Conservation (phyloP, 176 grass and related monocot species). For the sorghum (Sorghum bicolor) region DNA sequence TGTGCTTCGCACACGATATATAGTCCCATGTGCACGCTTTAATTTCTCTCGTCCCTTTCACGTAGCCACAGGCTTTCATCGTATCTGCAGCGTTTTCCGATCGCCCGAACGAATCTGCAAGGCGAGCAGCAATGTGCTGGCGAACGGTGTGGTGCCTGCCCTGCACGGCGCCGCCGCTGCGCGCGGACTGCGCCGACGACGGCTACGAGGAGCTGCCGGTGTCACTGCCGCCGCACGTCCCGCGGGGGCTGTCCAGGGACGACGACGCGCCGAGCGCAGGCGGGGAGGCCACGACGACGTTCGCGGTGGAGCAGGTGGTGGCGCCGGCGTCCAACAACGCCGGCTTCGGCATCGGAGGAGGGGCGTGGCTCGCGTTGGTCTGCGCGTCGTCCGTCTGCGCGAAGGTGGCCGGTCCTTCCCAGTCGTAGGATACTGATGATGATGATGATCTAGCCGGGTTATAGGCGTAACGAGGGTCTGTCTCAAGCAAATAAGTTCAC, state of each 20-base stretch:
- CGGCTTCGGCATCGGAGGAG: background rate
- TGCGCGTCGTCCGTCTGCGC: background rate
- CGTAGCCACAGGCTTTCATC: background rate
- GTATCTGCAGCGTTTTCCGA: background rate
- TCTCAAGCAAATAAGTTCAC: too few relatives aligned
- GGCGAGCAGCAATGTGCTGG: background rate
- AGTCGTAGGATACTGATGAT: too few relatives aligned
- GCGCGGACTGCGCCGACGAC: background rate
- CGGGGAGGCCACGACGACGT: background rate
- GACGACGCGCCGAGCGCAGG: background rate
- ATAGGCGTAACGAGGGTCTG: background rate
- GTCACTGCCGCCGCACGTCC: background rate
- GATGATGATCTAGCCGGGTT: background rate
- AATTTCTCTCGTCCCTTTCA: background rate
- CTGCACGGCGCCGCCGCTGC: background rate
- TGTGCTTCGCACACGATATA: background rate
- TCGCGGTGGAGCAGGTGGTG: background rate
- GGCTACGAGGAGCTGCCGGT: slow-evolving; percentile 22
- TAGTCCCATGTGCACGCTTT: background rate
- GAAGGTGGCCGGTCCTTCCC: background rate
- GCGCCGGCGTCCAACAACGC: background rate
- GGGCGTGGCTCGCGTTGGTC: background rate
- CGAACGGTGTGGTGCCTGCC: background rate
- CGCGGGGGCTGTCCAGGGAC: background rate
- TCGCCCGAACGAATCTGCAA: background rate